Evolutionary conservation across 176 grass and related monocot genomes (phyloP), one percentile per base, ranked within the genome.

Genomic region (Rhipidocladum racemiflorum): DNA sequence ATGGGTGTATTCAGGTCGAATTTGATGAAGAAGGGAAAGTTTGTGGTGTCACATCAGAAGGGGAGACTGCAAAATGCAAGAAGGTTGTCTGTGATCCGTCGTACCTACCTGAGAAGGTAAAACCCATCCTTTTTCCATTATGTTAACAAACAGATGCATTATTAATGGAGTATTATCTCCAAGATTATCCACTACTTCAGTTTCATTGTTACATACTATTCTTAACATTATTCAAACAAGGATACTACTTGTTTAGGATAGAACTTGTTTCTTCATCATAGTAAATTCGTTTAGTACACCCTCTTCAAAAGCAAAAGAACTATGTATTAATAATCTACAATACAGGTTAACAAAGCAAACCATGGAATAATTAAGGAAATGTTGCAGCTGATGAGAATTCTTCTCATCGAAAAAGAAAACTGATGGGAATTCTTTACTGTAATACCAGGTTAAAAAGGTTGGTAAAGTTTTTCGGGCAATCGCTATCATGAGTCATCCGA

Each of bases 401-500:
- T 45, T 45, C 43, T 14, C 11, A 45, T 45, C 2, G 32, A 34
- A 34, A 53, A 53, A 2, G 18, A 7, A 53, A 20, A 6, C 42
- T 74, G 61, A 66, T 68, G 8, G 9, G 42, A 40, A 80, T 80
- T 67, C 0, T 61, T 15, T 51, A 44, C 29, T 50, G 27, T 63
- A 2, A 65, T 83, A 57, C 21, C 74, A 97, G 95, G 92, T 94
- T 71, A 89, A 77, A 80, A 97, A 84, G 50, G 78, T 97, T 59
- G 92, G 92, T 25, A 94, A 91, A 86, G 95, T 97, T 68, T 91
- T 85, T 49, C 83, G 95, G 24, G 95, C 95, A 64, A 94, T 97
- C 67, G 92, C 92, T 59, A 97, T 97, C 66, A 92, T 97, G 95
- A 97, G 95, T 59, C 95, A 94, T 45, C 43, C 92, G 14, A 94